Base-by-base conservation (phyloP, 2,329 filamentous ascomycete genomes). In the Fusarium subglutinans region DNA sequence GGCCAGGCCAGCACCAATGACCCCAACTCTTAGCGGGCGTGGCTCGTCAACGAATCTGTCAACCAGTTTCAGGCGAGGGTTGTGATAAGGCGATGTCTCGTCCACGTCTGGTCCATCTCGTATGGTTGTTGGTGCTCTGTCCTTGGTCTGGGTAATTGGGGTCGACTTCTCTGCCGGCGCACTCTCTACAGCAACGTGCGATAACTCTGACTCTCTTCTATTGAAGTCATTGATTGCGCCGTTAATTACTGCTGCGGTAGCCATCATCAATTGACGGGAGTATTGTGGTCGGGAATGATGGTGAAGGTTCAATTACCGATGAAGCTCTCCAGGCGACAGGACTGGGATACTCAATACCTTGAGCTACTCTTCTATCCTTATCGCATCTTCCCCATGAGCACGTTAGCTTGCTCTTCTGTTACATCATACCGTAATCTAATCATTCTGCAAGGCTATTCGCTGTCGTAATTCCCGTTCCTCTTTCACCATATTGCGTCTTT, bases 1-100 rank as follows among this genome's bases (percentile, higher is more conserved):
- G 8, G 79, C 76, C 28, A 82, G 71, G 3, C 82, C 83, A 54
- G 80, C 83, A 33, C 83, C 83, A 59, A 84, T 80, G 7, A 83
- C 79, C 1, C 79, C 81, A 6, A 83, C 82, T 38, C 78, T 77
- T 37, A 83, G 53, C 14, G 78, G 71, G 17, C 81, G 79, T 20
- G 80, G 79, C 44, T 83, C 80, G 45, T 83, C 82, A 38, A 83
- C 79, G 54, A 78, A 81, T 20, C 79, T 76, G 53, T 83, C 77
- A n/a, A 82, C 60, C 44, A 81, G 53, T 24, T 50, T 57, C 24
- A 79, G 67, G 12, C 67, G 57, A 62, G 75, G 75, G 26, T 60
- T 76, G 10, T 73, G 40, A 41, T 78, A 76, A 43, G 76, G 76
- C 28, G 76, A 72, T 24, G 65, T 58, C 26, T 56, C 51, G 57